phyloP scores from a whole-genome alignment of 352 stramenopile species.

The Proteromonas lacertae region DNA sequence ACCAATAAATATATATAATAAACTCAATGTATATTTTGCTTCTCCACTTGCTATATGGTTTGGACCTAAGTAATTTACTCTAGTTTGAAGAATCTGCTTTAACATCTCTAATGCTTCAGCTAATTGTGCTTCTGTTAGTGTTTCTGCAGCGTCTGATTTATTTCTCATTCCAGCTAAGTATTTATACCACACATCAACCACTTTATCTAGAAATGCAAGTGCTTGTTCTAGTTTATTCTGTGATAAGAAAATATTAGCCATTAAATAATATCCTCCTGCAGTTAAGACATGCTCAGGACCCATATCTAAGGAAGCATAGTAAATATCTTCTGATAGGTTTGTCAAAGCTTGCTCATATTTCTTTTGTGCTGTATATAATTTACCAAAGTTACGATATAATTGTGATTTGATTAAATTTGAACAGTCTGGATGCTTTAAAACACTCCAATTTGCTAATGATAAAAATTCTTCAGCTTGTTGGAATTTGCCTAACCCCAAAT shows the following conservation, averaged over 20 bases:
- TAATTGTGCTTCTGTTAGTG: conserved; percentile 9
- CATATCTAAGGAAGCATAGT: conserved; percentile 15
- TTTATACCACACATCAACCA: conserved; percentile 28
- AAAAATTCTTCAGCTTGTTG: conserved; percentile 18
- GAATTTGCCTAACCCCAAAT: conserved; percentile 13
- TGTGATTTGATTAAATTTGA: conserved; percentile 10
- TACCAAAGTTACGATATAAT: conserved; percentile 22
- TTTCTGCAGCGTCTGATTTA: neutral
- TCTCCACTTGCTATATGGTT: conserved; percentile 18
- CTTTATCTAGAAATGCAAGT: conserved; percentile 18
- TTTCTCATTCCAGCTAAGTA: conserved; percentile 11
- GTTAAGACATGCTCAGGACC: conserved; percentile 21
- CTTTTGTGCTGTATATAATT: conserved; percentile 18
- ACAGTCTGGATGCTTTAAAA: conserved; percentile 18
- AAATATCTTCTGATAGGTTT: conserved; percentile 19
- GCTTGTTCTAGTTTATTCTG: conserved; percentile 15
- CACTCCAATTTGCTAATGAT: conserved; percentile 17
- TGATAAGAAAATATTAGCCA: conserved; percentile 20
- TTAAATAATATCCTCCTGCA: conserved; percentile 17
- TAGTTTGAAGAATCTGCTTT: neutral
- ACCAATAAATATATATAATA: conserved; percentile 12
- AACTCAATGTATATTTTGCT: conserved; percentile 14
- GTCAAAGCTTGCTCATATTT: conserved; percentile 15
- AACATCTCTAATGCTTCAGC: neutral
- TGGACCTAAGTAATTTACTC: conserved; percentile 15